phyloP scores from a whole-genome alignment of 192 early-diverging fungal species.

The Coemansia sp. region DNA sequence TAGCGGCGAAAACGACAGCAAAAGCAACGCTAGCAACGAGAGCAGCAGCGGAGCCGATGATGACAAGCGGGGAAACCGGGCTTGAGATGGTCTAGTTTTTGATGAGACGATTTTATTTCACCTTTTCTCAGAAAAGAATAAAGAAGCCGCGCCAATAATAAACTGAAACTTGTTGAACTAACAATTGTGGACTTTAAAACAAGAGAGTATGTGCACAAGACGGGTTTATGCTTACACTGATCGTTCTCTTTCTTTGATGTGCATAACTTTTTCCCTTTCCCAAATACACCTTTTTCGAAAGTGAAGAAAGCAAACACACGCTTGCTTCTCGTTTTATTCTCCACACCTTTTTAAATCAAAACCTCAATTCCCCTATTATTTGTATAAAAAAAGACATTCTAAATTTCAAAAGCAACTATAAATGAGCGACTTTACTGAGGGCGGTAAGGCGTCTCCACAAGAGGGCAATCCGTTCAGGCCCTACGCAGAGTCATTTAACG shows the following conservation, averaged over 20 bases:
- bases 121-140: too few species aligned
- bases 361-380: neutral
- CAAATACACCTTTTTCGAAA: too few species aligned
- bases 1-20: neutral
- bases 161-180: too few species aligned
- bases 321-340: neutral
- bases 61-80: neutral
- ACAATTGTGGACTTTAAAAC: too few species aligned
- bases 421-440: constrained; percentile 38
- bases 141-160: too few species aligned
- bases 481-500: constrained; percentile 36
- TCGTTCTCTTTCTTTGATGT: too few species aligned
- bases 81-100: too few species aligned
- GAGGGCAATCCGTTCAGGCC: constrained; percentile 38
- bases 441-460: constrained; percentile 8
- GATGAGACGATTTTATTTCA: too few species aligned
- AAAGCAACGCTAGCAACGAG: neutral
- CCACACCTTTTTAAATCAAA: neutral
- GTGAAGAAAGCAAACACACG: too few species aligned
- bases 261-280: too few species aligned
- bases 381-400: neutral
- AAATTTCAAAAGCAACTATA: neutral
- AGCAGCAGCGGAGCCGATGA: neutral
- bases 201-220: too few species aligned
- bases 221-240: too few species aligned